phyloP scores from a whole-genome alignment of 2,329 filamentous ascomycete species.

The Magnaporthales sp. region DNA sequence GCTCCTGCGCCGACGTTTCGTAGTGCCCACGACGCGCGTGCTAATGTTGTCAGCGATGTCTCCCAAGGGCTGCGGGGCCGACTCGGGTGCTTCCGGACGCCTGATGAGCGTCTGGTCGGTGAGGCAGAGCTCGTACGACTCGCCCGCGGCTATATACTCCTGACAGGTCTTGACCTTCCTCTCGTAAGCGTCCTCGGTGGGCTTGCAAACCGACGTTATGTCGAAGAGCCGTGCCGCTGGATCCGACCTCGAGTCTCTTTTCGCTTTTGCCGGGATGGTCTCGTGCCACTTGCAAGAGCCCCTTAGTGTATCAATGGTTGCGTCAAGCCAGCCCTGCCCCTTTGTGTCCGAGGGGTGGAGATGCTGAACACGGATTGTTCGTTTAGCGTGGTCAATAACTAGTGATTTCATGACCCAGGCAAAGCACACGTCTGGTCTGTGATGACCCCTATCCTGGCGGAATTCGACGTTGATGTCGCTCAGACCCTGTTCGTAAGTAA shows the following conservation, averaged over 20 bases:
- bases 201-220: constrained; percentile 24
- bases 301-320: constrained; percentile 21
- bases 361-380: constrained; percentile 58
- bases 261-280: background rate
- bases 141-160: constrained; percentile 61
- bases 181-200: constrained; percentile 47
- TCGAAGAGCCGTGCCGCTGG: background rate
- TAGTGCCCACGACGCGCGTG: background rate
- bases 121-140: constrained; percentile 80
- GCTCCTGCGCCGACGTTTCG: constrained; percentile 4
- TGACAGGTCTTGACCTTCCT: constrained; percentile 61
- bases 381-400: constrained; percentile 62
- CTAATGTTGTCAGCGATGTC: background rate
- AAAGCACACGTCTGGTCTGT: constrained; percentile 63
- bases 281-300: constrained; percentile 19
- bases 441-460: constrained; percentile 23
- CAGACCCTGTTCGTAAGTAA: constrained; percentile 77
- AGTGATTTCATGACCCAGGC: constrained; percentile 70
- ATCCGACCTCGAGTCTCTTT: background rate
- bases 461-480: constrained; percentile 41
- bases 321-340: constrained; percentile 33
- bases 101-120: constrained; percentile 63
- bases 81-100: background rate
- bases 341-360: constrained; percentile 32
- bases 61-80: constrained; percentile 8